Conservation (phyloP, 129 eudicot genomes). For the Ambrosia trifida region DNA sequence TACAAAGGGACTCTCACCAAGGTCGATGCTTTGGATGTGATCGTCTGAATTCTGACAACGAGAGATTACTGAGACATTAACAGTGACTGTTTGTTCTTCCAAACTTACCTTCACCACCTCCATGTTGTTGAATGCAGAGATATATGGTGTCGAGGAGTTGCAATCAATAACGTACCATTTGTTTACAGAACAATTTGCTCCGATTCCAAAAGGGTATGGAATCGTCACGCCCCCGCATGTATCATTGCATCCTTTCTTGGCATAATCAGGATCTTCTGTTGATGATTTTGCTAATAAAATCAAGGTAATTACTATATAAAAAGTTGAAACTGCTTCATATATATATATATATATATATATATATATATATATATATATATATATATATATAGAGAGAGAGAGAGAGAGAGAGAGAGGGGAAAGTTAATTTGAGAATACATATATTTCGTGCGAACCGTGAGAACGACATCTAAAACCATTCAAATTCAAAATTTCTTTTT, state of each 20-base stretch:
- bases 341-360: too few species aligned
- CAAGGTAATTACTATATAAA: too few species aligned
- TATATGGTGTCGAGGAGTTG: conserved; percentile 14
- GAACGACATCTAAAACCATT: too few species aligned
- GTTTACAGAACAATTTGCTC: conserved; percentile 4
- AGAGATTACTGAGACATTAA: not conserved
- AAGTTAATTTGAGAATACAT: too few species aligned
- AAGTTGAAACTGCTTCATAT: too few species aligned
- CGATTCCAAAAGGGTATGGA: conserved; percentile 28
- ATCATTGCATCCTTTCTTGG: conserved; percentile 11
- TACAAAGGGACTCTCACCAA: conserved; percentile 7
- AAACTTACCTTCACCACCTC: conserved; percentile 3
- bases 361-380: too few species aligned
- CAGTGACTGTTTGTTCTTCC: not conserved
- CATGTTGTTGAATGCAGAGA: not conserved
- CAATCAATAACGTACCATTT: conserved; percentile 10
- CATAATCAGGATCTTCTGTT: not conserved
- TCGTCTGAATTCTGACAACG: not conserved
- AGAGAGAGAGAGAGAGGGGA: too few species aligned
- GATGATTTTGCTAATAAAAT: not conserved
- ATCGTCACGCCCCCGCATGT: conserved; percentile 1
- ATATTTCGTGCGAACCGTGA: too few species aligned
- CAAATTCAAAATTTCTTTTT: too few species aligned
- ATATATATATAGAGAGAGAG: too few species aligned
- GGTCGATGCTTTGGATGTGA: not conserved